Base-by-base conservation (phyloP, 352 stramenopile species). In the Phytophthora kernoviae region DNA sequence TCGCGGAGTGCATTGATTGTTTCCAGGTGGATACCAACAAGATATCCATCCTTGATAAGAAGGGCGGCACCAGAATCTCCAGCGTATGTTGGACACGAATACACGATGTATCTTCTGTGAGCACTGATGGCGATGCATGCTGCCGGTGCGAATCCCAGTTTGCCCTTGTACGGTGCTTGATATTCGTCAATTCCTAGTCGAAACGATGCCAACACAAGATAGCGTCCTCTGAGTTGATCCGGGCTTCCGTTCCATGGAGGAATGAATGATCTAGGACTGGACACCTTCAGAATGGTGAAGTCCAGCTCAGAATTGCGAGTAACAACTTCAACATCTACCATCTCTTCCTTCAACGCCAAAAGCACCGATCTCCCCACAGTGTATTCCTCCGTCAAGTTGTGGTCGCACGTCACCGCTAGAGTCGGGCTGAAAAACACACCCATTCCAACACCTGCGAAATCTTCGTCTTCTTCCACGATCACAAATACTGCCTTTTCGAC, bases 1-100 rank as follows among this genome's bases (percentile, higher is more conserved):
- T 56, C 49, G 36, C 49, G 49, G 18, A 56, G 49, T 47, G 51
- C 62, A 65, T 70, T 56, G 42, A 65, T 70, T 41, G 54, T 70
- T 65, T 65, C 34, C 40, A 50, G 54, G 39, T 70, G 62, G 39
- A 70, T 65, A 51, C 62, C 62, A 61, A 57, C 46, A 60, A 65
- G 54, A 56, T 4, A 54, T 57, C 62, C 62, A 70, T 65, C 54
- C 18, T 57, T 70, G 30, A 65, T 8, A 15, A 70, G n/a, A 33
- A 65, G 40, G 14, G 40, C 30, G 33, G 45, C 50, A 7, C 50
- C 46, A 47, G 46, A 54, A 45, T 54, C 47, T 37, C n/a, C n/a
- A n/a, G n/a, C n/a, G n/a, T n/a, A n/a, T n/a, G n/a, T n/a, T n/a
- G n/a, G n/a, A n/a, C n/a, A n/a, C n/a, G n/a, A n/a, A n/a, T n/a